Evolutionary conservation across 306 rosid genomes (phyloP).

Genomic region (Medicago arabica): DNA sequence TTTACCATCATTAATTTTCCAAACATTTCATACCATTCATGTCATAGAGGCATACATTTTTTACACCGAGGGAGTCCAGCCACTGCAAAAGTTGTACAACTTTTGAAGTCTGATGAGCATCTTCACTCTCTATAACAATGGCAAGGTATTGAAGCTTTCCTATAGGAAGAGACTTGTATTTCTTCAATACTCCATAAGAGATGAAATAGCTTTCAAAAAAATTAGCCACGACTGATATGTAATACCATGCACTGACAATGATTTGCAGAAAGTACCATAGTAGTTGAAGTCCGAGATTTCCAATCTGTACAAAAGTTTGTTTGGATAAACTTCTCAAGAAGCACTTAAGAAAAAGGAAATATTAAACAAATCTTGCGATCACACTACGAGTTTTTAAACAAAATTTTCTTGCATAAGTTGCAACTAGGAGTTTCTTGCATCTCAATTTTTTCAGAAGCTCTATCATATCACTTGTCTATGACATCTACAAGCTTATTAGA

Average conservation of each 20-base stretch:
- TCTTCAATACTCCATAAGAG: conserved; percentile 60
- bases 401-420: background rate
- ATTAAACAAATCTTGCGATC: background rate
- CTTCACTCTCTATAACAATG: conserved; percentile 85
- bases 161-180: conserved; percentile 55
- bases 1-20: conserved; percentile 25
- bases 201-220: conserved; percentile 69
- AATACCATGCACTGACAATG: conserved; percentile 56
- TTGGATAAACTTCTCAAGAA: background rate
- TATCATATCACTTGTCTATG: background rate
- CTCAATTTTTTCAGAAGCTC: background rate
- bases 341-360: background rate
- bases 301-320: conserved; percentile 55
- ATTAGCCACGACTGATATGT: conserved; percentile 38
- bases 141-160: conserved; percentile 67
- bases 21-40: conserved; percentile 64
- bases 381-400: background rate
- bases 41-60: conserved; percentile 78
- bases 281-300: conserved; percentile 58
- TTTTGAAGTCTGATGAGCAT: conserved; percentile 64
- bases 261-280: conserved; percentile 74
- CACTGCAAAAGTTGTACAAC: conserved; percentile 70
- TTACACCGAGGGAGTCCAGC: conserved; percentile 74
- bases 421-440: background rate
- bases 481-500: background rate